Conservation (phyloP, 2,329 filamentous ascomycete genomes). For the Sarocladium kiliense region DNA sequence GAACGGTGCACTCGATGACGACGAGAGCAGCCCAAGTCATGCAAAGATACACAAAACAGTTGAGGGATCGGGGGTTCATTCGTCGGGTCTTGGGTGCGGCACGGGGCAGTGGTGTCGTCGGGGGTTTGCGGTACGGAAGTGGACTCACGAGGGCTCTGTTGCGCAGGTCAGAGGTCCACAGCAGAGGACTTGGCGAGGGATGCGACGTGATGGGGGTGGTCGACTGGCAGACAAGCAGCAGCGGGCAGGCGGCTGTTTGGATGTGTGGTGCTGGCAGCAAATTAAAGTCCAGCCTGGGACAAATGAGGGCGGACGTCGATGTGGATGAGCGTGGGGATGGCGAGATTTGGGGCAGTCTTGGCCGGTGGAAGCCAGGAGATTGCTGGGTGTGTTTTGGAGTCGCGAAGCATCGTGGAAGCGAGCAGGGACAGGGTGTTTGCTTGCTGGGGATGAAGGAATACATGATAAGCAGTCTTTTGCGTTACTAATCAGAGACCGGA, state of each 20-base stretch:
- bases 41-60: background rate
- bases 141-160: background rate
- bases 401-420: too few species aligned
- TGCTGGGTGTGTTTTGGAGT: background rate
- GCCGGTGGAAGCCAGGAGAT: slow-evolving; percentile 1
- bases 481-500: too few species aligned
- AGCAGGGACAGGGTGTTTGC: too few species aligned
- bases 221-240: background rate
- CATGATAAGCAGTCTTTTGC: too few species aligned
- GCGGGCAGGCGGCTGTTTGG: background rate
- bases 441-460: too few species aligned
- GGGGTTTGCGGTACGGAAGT: background rate
- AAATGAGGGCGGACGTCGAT: slow-evolving; percentile 8
- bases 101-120: background rate
- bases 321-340: slow-evolving; percentile 8
- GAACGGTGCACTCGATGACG: background rate
- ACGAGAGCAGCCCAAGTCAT: background rate
- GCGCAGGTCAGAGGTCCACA: background rate
- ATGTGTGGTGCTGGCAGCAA: slow-evolving; percentile 3
- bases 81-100: background rate
- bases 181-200: background rate
- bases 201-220: background rate
- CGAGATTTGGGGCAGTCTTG: slow-evolving; percentile 8
- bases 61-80: background rate
- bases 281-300: slow-evolving; percentile 2